These are phyloP conservation scores for Fusarium sp. DNA, from an alignment of 2,329 filamentous ascomycete species.

Conservation along the genomic window DNA sequence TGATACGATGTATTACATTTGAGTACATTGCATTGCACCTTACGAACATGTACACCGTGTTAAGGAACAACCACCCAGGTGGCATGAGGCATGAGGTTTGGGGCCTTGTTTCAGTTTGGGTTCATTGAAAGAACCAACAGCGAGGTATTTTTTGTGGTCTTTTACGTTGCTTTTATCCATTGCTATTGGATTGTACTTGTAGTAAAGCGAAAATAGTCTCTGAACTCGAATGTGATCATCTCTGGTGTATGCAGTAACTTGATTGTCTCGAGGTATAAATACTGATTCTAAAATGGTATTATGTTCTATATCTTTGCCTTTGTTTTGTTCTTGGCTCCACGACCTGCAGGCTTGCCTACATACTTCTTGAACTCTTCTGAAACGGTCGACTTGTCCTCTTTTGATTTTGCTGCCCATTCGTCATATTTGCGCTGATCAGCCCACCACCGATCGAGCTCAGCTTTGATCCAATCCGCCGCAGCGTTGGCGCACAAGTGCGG, in stretches of 20 bases:
- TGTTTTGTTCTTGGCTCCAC: slow-evolving; percentile 22
- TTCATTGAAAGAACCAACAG: background rate
- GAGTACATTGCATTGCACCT: slow-evolving; percentile 51
- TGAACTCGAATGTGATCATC: slow-evolving; percentile 4
- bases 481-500: slow-evolving; percentile 73
- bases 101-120: background rate
- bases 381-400: slow-evolving; percentile 64
- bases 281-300: background rate
- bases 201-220: background rate
- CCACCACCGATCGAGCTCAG: slow-evolving; percentile 68
- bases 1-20: slow-evolving; percentile 69
- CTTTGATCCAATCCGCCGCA: slow-evolving; percentile 65
- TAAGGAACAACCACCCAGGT: background rate
- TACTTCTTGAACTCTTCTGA: slow-evolving; percentile 66
- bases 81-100: background rate
- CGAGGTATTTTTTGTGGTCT: background rate
- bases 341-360: slow-evolving; percentile 50
- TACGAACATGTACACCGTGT: background rate
- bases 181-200: background rate
- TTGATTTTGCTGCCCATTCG: slow-evolving; percentile 63
- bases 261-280: background rate
- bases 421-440: slow-evolving; percentile 66
- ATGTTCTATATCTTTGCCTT: slow-evolving; percentile 48
- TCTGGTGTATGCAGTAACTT: slow-evolving; percentile 13
- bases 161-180: background rate